Evolutionary conservation across 2,329 filamentous ascomycete genomes (phyloP).

Genomic region (Fusarium falciforme): DNA sequence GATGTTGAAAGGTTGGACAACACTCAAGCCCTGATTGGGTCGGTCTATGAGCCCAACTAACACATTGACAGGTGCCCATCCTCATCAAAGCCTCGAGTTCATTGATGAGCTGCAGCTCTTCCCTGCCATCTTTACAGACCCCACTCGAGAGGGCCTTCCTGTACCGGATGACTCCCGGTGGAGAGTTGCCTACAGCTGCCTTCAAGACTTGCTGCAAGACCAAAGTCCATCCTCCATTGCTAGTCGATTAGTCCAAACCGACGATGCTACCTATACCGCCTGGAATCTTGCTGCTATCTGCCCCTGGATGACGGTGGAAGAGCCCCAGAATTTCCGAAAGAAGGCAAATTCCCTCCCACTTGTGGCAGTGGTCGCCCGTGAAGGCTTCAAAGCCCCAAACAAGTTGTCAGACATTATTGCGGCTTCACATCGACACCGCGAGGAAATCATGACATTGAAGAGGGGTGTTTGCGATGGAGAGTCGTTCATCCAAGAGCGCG

Average conservation of each 20-base stretch:
- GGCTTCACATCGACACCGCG: constrained; percentile 70
- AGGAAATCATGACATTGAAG: constrained; percentile 73
- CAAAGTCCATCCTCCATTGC: constrained; percentile 61
- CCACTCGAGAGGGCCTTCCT: constrained; percentile 63
- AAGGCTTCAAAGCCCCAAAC: constrained; percentile 84
- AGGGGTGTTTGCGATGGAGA: constrained; percentile 60
- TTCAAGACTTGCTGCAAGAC: constrained; percentile 63
- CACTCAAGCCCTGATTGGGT: background rate
- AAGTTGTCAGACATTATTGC: constrained; percentile 77
- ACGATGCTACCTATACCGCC: constrained; percentile 75
- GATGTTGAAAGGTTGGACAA: constrained; percentile 76
- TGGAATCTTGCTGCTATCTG: constrained; percentile 82
- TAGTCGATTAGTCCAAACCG: constrained; percentile 67
- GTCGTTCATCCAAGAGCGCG: constrained; percentile 63
- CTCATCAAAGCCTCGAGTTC: constrained; percentile 70
- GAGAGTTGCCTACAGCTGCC: constrained; percentile 71
- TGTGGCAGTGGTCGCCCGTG: constrained; percentile 67
- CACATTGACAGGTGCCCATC: constrained; percentile 63
- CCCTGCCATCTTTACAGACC: constrained; percentile 78
- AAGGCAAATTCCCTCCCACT: constrained; percentile 66
- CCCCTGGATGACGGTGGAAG: constrained; percentile 73
- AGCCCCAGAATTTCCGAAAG: constrained; percentile 55
- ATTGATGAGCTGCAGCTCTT: constrained; percentile 77
- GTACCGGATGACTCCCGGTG: constrained; percentile 71
- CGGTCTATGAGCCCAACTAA: background rate